Evolutionary conservation across 2,329 filamentous ascomycete species (phyloP).

Genomic region (Alternaria alternata): DNA sequence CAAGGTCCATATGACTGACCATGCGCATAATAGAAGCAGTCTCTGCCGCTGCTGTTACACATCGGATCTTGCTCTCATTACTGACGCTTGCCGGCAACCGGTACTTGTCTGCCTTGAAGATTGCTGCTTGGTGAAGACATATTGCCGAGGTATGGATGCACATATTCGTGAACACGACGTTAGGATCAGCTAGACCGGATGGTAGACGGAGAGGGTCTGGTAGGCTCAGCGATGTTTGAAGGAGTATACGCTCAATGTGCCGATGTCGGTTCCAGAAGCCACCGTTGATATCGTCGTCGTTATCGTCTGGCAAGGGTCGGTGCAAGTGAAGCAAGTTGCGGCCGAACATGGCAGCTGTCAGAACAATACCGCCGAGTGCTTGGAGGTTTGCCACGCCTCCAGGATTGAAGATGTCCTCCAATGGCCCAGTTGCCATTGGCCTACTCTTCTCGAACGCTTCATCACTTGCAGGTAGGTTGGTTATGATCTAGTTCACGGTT

Average conservation of each 20-base stretch:
- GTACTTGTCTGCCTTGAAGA: slow-evolving; percentile 95
- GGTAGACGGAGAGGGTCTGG: slow-evolving; percentile 83
- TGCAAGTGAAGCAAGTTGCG: slow-evolving; percentile 91
- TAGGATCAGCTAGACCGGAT: slow-evolving; percentile 75
- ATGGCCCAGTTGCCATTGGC: slow-evolving; percentile 73
- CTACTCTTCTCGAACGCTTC: slow-evolving; percentile 84
- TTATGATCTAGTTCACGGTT: slow-evolving; percentile 67
- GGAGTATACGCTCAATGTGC: slow-evolving; percentile 85
- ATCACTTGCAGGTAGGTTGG: slow-evolving; percentile 83
- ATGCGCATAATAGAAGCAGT: slow-evolving; percentile 95
- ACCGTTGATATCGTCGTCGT: slow-evolving; percentile 86
- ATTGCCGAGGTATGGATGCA: slow-evolving; percentile 96
- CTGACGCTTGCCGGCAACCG: slow-evolving; percentile 77
- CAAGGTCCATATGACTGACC: slow-evolving; percentile 88
- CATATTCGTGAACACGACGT: slow-evolving; percentile 95
- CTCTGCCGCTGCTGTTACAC: slow-evolving; percentile 91
- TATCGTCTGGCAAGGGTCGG: slow-evolving; percentile 80
- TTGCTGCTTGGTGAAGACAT: slow-evolving; percentile 96
- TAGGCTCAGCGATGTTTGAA: slow-evolving; percentile 85
- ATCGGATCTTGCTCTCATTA: slow-evolving; percentile 89
- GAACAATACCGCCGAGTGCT: slow-evolving; percentile 78
- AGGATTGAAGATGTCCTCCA: slow-evolving; percentile 74
- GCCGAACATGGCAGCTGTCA: slow-evolving; percentile 90
- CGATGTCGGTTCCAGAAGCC: slow-evolving; percentile 96
- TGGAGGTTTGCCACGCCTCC: slow-evolving; percentile 78